These are phyloP conservation scores for Phytopythium helicoides DNA, from an alignment of 352 stramenopile species.

Conservation along the genomic window DNA sequence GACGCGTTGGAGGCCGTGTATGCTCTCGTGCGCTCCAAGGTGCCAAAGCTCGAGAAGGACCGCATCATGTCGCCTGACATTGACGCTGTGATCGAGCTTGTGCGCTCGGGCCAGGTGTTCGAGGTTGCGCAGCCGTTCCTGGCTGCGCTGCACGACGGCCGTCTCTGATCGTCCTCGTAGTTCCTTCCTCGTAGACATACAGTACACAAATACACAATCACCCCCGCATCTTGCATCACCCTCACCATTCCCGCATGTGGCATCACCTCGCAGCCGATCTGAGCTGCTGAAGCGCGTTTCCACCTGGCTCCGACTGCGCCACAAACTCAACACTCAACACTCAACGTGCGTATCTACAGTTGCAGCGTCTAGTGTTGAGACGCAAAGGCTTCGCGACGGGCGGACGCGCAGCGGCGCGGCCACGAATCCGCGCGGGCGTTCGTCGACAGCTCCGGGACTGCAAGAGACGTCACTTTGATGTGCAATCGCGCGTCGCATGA, in stretches of 20 bases:
- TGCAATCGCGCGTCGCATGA: constrained; percentile 1
- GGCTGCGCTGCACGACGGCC: constrained; percentile 40
- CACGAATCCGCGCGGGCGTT: too few relatives aligned
- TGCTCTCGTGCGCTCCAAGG: constrained; percentile 64
- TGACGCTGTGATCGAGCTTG: constrained; percentile 73
- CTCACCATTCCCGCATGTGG: too few relatives aligned
- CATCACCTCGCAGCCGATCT: too few relatives aligned
- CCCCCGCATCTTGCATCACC: too few relatives aligned
- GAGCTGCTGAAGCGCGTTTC: too few relatives aligned
- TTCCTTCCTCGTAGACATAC: too few relatives aligned
- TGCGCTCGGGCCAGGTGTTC: constrained; percentile 69
- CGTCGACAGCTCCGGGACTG: too few relatives aligned
- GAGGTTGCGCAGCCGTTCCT: constrained; percentile 57
- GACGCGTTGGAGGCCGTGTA: constrained; percentile 76
- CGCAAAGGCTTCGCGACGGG: too few relatives aligned
- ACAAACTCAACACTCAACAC: neutral
- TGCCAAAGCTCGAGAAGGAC: constrained; percentile 71
- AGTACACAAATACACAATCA: constrained; percentile 4
- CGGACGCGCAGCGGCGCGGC: too few relatives aligned
- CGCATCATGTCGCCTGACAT: constrained; percentile 90
- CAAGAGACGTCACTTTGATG: too few relatives aligned
- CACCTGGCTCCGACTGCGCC: too few relatives aligned
- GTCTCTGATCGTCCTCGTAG: too few relatives aligned
- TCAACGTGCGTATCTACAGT: neutral
- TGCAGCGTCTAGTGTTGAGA: neutral